phyloP scores from a whole-genome alignment of 805 yeast genomes.

The Yarrowia sp. region DNA sequence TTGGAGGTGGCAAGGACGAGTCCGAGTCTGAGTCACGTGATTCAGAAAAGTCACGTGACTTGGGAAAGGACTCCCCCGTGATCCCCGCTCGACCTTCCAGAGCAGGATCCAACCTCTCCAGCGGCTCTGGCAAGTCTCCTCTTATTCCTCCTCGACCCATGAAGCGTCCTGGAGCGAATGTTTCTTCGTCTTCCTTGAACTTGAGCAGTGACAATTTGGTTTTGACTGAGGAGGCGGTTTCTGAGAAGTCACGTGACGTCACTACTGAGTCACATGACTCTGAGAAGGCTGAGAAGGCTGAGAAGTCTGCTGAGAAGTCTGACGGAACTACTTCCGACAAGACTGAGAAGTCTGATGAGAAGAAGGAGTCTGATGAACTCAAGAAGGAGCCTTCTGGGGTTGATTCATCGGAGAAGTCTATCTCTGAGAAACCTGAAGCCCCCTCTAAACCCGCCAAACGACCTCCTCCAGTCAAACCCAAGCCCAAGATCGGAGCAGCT shows the following conservation, averaged over 20 bases:
- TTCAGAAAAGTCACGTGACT: no score
- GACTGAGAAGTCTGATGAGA: background rate
- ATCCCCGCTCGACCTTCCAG: slow-evolving; percentile 4
- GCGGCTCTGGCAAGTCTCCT: background rate
- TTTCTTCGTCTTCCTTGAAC: background rate
- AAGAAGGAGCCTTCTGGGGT: no score
- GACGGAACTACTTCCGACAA: background rate
- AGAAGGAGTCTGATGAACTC: background rate
- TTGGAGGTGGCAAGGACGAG: background rate
- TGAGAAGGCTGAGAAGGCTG: background rate
- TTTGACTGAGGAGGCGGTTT: background rate
- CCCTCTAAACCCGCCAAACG: slow-evolving; percentile 5
- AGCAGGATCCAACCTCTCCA: background rate
- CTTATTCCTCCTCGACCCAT: slow-evolving; percentile 12
- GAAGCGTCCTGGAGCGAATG: background rate
- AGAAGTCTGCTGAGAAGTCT: background rate
- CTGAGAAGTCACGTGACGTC: no score
- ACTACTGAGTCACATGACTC: no score
- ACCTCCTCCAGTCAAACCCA: slow-evolving; percentile 17
- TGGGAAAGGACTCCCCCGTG: background rate
- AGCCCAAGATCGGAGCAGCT: slow-evolving; percentile 21
- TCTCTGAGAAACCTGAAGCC: background rate
- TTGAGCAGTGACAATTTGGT: background rate
- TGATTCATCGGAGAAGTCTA: background rate
- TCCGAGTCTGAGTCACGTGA: no score